These are phyloP conservation scores for Calonectria hawksworthii DNA, from an alignment of 2,329 filamentous ascomycete genomes.

Conservation along the genomic window DNA sequence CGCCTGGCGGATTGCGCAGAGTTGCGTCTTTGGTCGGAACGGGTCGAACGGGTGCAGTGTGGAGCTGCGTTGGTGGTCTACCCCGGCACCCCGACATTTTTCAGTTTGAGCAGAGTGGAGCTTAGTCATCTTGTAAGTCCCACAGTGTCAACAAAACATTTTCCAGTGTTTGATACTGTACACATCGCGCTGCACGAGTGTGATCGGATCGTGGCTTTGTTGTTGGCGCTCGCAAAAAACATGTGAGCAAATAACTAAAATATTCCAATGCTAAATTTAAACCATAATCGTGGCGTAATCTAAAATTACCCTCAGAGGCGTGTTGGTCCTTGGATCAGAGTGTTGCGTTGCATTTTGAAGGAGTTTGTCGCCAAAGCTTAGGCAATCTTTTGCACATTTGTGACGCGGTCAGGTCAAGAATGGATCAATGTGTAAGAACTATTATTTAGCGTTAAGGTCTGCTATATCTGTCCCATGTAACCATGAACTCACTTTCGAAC, in stretches of 20 bases:
- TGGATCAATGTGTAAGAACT: background rate
- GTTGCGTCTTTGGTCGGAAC: slow-evolving; percentile 46
- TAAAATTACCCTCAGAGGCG: background rate
- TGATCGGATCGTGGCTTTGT: background rate
- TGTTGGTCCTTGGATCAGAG: background rate
- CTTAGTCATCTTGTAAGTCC: slow-evolving; percentile 32
- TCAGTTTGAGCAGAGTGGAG: background rate
- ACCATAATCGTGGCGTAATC: background rate
- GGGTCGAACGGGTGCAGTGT: slow-evolving; percentile 38
- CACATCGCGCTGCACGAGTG: background rate
- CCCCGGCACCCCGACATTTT: slow-evolving; percentile 39
- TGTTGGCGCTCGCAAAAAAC: background rate
- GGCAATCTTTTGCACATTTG: background rate
- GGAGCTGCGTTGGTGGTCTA: slow-evolving; percentile 48
- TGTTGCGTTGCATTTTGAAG: background rate
- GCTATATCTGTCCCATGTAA: background rate
- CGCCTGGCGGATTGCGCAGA: slow-evolving; percentile 11
- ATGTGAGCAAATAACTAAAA: background rate
- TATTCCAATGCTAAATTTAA: background rate
- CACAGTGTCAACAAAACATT: background rate
- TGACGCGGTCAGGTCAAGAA: background rate
- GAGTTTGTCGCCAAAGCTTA: background rate
- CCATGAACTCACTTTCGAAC: background rate
- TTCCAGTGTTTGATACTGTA: background rate
- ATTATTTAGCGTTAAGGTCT: background rate